A percentile compares a stretch with the other conserved stretches of the same genome.
phyloP scores from a whole-genome alignment of 192 early-diverging fungal genomes.

The Linnemannia hyalina region DNA sequence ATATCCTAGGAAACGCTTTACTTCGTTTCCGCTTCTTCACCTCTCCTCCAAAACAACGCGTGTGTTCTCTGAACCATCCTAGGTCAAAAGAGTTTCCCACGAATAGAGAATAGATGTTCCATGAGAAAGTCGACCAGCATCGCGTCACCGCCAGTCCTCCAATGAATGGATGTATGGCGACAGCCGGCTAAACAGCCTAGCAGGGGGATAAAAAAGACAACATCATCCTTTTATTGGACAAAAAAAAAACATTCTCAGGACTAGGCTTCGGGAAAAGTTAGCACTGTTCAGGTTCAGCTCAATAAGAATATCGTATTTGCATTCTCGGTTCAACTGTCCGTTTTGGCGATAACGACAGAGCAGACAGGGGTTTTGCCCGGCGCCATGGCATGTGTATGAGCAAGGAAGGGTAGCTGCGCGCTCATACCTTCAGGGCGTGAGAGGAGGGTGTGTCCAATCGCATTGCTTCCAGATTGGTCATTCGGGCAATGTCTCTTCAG shows the following conservation, averaged over 20 bases:
- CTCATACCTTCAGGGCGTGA: neutral
- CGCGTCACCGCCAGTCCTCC: too few relatives aligned
- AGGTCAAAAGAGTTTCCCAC: too few relatives aligned
- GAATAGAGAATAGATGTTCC: too few relatives aligned
- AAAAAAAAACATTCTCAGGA: neutral
- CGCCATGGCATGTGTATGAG: neutral
- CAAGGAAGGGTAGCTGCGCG: neutral
- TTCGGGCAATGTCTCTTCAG: neutral
- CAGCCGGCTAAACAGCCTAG: too few relatives aligned
- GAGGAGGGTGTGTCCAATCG: neutral
- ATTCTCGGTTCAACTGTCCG: neutral
- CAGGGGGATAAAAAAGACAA: neutral
- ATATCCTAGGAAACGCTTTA: too few relatives aligned
- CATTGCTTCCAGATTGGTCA: neutral
- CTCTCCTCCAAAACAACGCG: too few relatives aligned
- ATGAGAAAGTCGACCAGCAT: too few relatives aligned
- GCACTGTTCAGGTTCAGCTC: neutral
- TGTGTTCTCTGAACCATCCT: too few relatives aligned
- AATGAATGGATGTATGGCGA: too few relatives aligned
- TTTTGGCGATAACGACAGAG: neutral
- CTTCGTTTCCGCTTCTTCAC: too few relatives aligned
- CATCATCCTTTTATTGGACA: neutral
- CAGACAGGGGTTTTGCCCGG: neutral
- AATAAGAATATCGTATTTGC: too few relatives aligned
- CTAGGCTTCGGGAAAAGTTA: neutral